These are phyloP conservation scores for Cytospora piceae DNA, from an alignment of 2,329 filamentous ascomycete genomes.

Conservation along the genomic window DNA sequence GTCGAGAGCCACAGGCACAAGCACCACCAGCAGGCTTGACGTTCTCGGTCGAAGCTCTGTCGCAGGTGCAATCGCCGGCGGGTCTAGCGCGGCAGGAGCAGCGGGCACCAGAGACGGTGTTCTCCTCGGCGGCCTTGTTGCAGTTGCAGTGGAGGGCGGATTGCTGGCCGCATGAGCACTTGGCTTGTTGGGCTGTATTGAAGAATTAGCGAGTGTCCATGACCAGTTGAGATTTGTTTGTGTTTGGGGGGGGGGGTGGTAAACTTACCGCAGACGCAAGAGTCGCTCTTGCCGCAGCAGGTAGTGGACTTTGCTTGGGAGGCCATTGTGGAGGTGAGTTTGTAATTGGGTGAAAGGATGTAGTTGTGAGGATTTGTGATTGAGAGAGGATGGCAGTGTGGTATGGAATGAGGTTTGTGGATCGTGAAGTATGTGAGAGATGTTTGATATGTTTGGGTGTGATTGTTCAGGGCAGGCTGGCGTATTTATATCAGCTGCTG, in stretches of 20 bases:
- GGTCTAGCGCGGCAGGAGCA: constrained; percentile 85
- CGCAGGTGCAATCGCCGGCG: constrained; percentile 81
- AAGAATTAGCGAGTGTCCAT: not conserved
- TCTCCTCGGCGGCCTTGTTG: constrained; percentile 75
- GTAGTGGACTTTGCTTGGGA: constrained; percentile 47
- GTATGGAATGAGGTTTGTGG: not conserved
- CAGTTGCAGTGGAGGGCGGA: constrained; percentile 86
- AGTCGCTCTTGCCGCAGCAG: constrained; percentile 59
- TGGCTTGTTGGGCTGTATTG: constrained; percentile 62
- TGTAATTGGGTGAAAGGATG: constrained; percentile 5
- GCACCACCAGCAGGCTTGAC: constrained; percentile 58
- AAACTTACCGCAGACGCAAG: constrained; percentile 62
- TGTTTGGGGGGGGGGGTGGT: not conserved
- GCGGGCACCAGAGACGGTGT: constrained; percentile 70
- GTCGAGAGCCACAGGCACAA: constrained; percentile 78
- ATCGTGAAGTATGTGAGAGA: not conserved
- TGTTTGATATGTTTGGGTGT: not conserved
- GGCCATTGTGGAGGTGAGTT: constrained; percentile 37
- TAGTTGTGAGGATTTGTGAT: not conserved
- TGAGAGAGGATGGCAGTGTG: not conserved
- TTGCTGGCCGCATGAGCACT: constrained; percentile 89
- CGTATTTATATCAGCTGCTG: constrained; percentile 22
- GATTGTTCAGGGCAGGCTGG: not conserved
- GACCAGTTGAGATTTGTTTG: not conserved
- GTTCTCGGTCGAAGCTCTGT: constrained; percentile 73